These are phyloP conservation scores for Aspergillus avenaceus DNA, from an alignment of 495 filamentous ascomycete genomes.

Conservation along the genomic window DNA sequence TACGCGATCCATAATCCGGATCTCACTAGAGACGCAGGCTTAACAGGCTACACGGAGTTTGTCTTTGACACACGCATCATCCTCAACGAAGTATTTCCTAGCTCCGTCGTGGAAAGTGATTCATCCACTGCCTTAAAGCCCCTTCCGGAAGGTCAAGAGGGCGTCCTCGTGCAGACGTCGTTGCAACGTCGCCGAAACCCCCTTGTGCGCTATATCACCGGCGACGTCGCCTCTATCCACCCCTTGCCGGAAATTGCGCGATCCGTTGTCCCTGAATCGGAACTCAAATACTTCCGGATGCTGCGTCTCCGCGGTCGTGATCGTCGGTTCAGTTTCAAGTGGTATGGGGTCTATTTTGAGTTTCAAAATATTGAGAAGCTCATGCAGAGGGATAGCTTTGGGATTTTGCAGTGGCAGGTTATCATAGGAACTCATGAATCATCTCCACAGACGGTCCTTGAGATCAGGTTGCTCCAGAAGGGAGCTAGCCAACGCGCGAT, in stretches of 20 bases:
- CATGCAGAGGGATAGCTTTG: conserved; percentile 13
- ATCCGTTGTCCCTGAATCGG: neutral
- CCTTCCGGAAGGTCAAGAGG: conserved; percentile 20
- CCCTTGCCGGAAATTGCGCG: conserved; percentile 9
- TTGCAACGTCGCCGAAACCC: conserved; percentile 33
- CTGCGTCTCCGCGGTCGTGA: conserved; percentile 31
- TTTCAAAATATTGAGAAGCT: conserved; percentile 13
- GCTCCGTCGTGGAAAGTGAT: conserved; percentile 4
- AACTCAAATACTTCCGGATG: conserved; percentile 11
- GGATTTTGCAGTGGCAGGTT: conserved; percentile 35
- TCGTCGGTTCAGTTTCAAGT: conserved; percentile 29
- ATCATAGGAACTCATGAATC: conserved; percentile 17
- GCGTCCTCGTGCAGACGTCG: conserved; percentile 33
- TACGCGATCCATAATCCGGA: conserved; percentile 19
- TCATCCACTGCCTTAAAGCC: neutral
- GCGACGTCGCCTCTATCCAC: conserved; percentile 35
- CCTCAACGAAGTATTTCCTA: conserved; percentile 25
- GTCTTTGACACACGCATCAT: conserved; percentile 27
- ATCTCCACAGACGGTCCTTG: conserved; percentile 2
- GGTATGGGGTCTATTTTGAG: conserved; percentile 30
- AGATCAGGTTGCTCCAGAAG: conserved; percentile 10
- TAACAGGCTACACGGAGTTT: conserved; percentile 16
- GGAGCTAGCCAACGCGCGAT: conserved; percentile 16
- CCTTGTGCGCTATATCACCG: conserved; percentile 33
- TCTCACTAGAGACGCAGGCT: conserved; percentile 6